Conservation (phyloP, 352 stramenopile species). For the Phytophthora rubi region DNA sequence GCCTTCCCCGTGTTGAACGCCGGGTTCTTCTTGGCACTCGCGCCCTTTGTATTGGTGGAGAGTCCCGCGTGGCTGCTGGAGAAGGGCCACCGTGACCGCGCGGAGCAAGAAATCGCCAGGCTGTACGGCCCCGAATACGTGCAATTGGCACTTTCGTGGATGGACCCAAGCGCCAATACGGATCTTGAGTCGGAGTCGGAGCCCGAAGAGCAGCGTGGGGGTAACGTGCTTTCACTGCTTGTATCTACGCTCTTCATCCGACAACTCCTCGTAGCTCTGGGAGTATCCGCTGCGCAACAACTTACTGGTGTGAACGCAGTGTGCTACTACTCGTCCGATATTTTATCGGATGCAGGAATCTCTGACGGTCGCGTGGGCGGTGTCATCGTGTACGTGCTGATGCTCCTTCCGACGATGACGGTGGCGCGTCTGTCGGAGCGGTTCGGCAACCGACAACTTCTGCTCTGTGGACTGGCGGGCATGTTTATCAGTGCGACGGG, state of each 20-base stretch:
- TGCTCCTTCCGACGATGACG: constrained; percentile 44
- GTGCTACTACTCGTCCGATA: constrained; percentile 69
- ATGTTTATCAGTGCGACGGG: constrained; percentile 63
- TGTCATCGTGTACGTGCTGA: constrained; percentile 31
- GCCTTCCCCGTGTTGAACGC: constrained; percentile 42
- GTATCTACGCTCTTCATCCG: constrained; percentile 36
- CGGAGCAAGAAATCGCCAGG: constrained; percentile 28
- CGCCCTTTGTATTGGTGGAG: constrained; percentile 40
- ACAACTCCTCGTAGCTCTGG: constrained; percentile 51
- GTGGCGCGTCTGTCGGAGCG: constrained; percentile 38
- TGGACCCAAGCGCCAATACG: constrained; percentile 17
- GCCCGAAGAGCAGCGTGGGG: constrained; percentile 14
- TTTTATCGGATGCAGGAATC: constrained; percentile 62
- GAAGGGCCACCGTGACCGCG: constrained; percentile 30
- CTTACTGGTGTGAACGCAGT: constrained; percentile 71
- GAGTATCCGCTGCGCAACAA: constrained; percentile 49
- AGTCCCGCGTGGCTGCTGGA: constrained; percentile 53
- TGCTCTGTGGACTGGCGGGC: constrained; percentile 47
- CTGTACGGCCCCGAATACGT: constrained; percentile 40
- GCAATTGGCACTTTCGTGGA: constrained; percentile 33
- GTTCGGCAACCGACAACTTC: constrained; percentile 50
- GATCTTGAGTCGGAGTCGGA: constrained; percentile 20
- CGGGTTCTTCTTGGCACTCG: constrained; percentile 30
- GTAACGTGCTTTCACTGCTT: constrained; percentile 13
- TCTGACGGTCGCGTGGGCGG: constrained; percentile 52